Evolutionary conservation across 202 grass and related monocot species (phyloP), one percentile per base, ranked within the genome.

Genomic region (Elaeis oleifera): DNA sequence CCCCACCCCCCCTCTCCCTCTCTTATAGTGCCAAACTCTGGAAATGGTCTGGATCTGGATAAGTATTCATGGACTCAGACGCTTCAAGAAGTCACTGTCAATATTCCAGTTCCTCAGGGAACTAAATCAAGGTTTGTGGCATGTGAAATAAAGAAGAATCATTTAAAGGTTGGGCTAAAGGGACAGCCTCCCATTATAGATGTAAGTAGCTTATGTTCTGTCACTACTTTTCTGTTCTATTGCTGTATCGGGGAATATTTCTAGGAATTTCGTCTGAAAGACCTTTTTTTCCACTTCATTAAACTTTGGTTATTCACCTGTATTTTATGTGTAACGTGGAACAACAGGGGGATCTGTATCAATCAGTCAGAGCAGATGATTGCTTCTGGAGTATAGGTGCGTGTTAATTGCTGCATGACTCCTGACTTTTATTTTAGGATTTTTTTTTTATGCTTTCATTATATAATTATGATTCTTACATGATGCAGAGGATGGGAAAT

Each of bases 351-450:
- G 88, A 89, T 39, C 94, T 99, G 53, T 64, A 70, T 76, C 81
- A 92, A 3, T 62, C 80, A 61, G 75, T 92, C 32, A 99, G 85
- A 81, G 74, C 75, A 23, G 94, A 99, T 24, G 94, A 99, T 70
- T 89, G 85, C 65, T 99, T 99, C 78, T 99, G 94, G 94, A 99
- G 94, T 65, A 89, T 99, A 74, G 94, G 94, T 99, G 78, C 51
- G 9, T 68, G 25, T 22, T 49, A 26, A 52, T 81, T 75, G 44
- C 18, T 59, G 49, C 52, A 50, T 53, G 22, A 48, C 23, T 27
- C 9, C 62, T 56, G 51, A 50, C 27, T 17, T 56, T 50, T 70
- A 44, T 29, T 58, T 1, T 63, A 54, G 66, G 20, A 32, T 24
- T 24, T 74, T 56, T 58, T 39, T 5, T 18, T 50, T 74, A n/a